These are phyloP conservation scores for Alternaria solani DNA, from an alignment of 2,329 filamentous ascomycete genomes.

Conservation along the genomic window DNA sequence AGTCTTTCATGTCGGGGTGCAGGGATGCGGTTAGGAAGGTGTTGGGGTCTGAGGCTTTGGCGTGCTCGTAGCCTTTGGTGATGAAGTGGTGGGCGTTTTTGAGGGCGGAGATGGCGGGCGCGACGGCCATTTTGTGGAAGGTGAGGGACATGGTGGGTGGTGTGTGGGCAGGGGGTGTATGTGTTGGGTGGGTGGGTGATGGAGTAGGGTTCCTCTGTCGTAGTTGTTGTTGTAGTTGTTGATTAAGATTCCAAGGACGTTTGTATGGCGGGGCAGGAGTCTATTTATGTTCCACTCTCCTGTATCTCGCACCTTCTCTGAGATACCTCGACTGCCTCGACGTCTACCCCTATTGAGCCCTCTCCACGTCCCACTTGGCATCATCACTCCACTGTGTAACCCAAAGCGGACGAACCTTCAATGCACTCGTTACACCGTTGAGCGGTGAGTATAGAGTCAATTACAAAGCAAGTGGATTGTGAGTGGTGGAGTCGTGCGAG, in stretches of 20 bases:
- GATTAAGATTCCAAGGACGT: background rate
- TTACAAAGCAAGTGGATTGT: conserved; percentile 2
- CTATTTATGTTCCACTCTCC: background rate
- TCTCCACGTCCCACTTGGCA: background rate
- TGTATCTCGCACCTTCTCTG: background rate
- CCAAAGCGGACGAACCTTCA: background rate
- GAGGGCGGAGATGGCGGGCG: conserved; percentile 54
- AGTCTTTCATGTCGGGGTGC: conserved; percentile 59
- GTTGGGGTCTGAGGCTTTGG: conserved; percentile 47
- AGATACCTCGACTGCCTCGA: background rate
- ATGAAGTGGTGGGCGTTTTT: conserved; percentile 55
- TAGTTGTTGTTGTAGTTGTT: too few species aligned
- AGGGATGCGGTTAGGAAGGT: conserved; percentile 55
- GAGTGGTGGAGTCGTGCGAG: background rate
- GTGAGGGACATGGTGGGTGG: conserved; percentile 30
- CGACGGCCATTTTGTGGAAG: conserved; percentile 51
- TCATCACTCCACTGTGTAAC: background rate
- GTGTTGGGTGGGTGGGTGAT: background rate
- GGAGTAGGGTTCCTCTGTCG: background rate
- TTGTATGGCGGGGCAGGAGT: background rate
- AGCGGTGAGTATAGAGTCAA: background rate
- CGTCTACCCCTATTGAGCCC: background rate
- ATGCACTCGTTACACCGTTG: background rate
- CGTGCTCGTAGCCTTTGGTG: conserved; percentile 54
- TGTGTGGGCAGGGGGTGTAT: background rate